Base-by-base conservation (phyloP, 306 rosid genomes). In the Pueraria montana region DNA sequence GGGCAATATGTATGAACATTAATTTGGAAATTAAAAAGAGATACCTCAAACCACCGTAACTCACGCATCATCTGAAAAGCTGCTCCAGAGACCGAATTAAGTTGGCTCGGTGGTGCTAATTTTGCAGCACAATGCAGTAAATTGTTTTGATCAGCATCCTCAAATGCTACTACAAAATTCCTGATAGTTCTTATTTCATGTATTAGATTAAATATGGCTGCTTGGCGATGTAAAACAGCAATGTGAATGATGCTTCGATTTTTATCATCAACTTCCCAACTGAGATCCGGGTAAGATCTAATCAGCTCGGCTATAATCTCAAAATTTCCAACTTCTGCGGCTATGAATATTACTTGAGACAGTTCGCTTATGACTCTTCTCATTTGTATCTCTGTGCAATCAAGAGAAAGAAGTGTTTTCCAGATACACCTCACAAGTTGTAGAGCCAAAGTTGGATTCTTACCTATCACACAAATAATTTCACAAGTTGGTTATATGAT, bases 71-170 rank as follows among this genome's bases (percentile, higher is more conserved):
- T 80, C 53, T 80, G 84, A 12, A 80, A 43, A 43, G 84, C 72
- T 17, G 78, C 84, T 23, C 84, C 84, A 11, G 77, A 59, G 11
- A 80, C 50, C 36, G 30, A 17, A 9, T 80, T 71, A 26, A 80
- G 84, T 18, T 32, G 74, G 34, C 4, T 5, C 6, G 66, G 42
- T 12, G 82, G 82, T 13, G 82, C 82, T 64, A 78, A 66, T 78
- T 78, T 78, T 50, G 82, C 82, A 65, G 82, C 82, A 34, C 65
- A 78, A 78, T 78, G 82, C 24, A 78, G 13, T 52, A 78, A 50
- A 43, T 80, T 80, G 72, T 71, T 80, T 23, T 20, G 36, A 3
- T 49, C 83, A 36, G 2, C 67, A 52, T 34, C 83, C 16, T 53
- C 70, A 24, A 10, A 79, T 4, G 56, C 36, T 36, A n/a, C 40